phyloP scores from a whole-genome alignment of 148 eudicot species.

The Limonium bicolor region DNA sequence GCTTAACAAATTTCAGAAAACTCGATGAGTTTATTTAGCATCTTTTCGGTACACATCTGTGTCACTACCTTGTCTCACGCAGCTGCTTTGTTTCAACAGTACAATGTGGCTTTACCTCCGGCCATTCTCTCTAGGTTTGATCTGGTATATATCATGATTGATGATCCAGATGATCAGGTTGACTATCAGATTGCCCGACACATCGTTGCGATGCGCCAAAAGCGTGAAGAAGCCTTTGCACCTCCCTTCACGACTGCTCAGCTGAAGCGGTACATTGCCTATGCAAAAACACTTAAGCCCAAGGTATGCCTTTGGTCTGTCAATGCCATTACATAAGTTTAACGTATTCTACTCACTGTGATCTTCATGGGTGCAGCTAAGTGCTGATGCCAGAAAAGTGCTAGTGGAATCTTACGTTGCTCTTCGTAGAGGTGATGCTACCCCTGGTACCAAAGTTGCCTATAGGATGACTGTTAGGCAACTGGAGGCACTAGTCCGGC shows the following conservation, averaged over 20 bases:
- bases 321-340: neutral
- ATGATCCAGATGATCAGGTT: slow-evolving; percentile 91
- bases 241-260: slow-evolving; percentile 85
- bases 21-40: neutral
- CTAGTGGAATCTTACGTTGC: slow-evolving; percentile 85
- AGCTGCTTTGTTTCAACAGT: slow-evolving; percentile 70
- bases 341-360: neutral
- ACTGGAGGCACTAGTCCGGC: slow-evolving; percentile 85
- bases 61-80: neutral
- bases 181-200: slow-evolving; percentile 96
- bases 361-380: slow-evolving; percentile 34
- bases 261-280: slow-evolving; percentile 75
- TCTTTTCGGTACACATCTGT: neutral
- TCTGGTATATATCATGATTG: slow-evolving; percentile 96
- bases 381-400: slow-evolving; percentile 60
- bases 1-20: neutral
- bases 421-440: slow-evolving; percentile 78
- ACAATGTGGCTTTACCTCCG: slow-evolving; percentile 96
- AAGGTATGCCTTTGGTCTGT: slow-evolving; percentile 29
- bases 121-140: slow-evolving; percentile 98
- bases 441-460: slow-evolving; percentile 94
- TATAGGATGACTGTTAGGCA: slow-evolving; percentile 99
- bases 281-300: slow-evolving; percentile 82
- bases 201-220: slow-evolving; percentile 93
- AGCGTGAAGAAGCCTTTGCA: slow-evolving; percentile 73